phyloP scores from a whole-genome alignment of 345 rosid genomes.

The Erysimum cheiranthoides region DNA sequence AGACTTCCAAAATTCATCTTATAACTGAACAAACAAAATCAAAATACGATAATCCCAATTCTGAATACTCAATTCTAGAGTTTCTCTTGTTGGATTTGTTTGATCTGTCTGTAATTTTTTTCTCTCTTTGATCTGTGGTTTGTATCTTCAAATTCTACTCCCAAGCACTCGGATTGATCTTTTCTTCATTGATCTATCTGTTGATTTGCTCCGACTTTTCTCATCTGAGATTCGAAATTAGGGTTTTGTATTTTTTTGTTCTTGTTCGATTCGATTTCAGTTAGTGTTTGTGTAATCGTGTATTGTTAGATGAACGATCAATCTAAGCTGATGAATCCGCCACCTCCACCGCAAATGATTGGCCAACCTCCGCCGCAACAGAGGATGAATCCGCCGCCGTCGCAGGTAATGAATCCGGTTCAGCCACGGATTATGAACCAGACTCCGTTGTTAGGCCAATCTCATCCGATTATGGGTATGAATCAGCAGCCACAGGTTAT shows the following conservation, averaged over 20 bases:
- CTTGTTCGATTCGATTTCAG: neutral
- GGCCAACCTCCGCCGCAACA: constrained; percentile 46
- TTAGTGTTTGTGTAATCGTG: constrained; percentile 8
- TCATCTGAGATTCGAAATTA: constrained; percentile 32
- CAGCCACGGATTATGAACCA: constrained; percentile 55
- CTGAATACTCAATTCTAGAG: constrained; percentile 11
- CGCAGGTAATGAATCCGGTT: constrained; percentile 53
- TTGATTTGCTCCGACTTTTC: constrained; percentile 6
- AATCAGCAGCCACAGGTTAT: constrained; percentile 52
- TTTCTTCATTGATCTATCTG: constrained; percentile 30
- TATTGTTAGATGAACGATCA: constrained; percentile 60
- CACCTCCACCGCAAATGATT: constrained; percentile 54
- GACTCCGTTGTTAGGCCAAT: constrained; percentile 51
- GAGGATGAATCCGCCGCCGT: constrained; percentile 48
- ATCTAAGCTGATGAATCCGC: constrained; percentile 59
- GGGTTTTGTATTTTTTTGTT: constrained; percentile 9
- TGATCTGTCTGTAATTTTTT: neutral
- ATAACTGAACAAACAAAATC: constrained; percentile 22
- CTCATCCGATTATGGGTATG: constrained; percentile 52
- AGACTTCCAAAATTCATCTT: constrained; percentile 2
- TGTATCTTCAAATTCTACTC: constrained; percentile 16
- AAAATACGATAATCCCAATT: neutral
- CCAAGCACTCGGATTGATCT: constrained; percentile 29
- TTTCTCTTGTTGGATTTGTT: constrained; percentile 20
- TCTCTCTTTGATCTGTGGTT: constrained; percentile 26